Evolutionary conservation across 129 eudicot species (phyloP), one percentile per base, ranked within the genome.

Genomic region (Cynara cardunculus): DNA sequence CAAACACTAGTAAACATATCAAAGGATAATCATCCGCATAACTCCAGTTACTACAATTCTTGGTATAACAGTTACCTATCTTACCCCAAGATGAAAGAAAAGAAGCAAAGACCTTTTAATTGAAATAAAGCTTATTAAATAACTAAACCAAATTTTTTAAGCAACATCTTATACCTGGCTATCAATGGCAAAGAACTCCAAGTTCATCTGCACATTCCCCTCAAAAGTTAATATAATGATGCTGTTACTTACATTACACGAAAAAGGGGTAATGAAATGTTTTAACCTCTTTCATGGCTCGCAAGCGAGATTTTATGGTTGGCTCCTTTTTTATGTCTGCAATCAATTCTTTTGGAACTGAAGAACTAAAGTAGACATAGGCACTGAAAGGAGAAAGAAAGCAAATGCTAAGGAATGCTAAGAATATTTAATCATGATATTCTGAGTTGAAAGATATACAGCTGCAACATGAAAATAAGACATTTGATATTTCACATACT

Each of bases 141-240:
- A 46, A 68, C 22, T 75, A 41, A 26, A 39, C 16, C 41, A 80
- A 49, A 64, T 71, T 12, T 56, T 77, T 28, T 62, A 71, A 78
- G 76, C 56, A 61, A 75, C 28, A 71, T 62, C 7, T 26, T 49
- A 67, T 88, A 94, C 99, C 97, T 94, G 99, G 81, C 96, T 94
- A 82, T 94, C 99, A 73, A 94, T 78, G 32, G 98, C 88, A 85
- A 94, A 89, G 81, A 86, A 94, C 88, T 94, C 98, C 97, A 94
- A 89, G 76, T 94, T 94, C 97, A 94, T 94, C 99, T 94, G 99
- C 88, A 86, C 28, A 66, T 67, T 79, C 61, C 68, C 44, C 71
- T 53, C 86, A 82, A 67, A 87, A 39, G 25, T 67, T 53, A 83
- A 65, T 75, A 69, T 26, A 68, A 19, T 18, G 21, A 76, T 3